phyloP scores from a whole-genome alignment of 441 rosid genomes.

The Gossypium aridum region DNA sequence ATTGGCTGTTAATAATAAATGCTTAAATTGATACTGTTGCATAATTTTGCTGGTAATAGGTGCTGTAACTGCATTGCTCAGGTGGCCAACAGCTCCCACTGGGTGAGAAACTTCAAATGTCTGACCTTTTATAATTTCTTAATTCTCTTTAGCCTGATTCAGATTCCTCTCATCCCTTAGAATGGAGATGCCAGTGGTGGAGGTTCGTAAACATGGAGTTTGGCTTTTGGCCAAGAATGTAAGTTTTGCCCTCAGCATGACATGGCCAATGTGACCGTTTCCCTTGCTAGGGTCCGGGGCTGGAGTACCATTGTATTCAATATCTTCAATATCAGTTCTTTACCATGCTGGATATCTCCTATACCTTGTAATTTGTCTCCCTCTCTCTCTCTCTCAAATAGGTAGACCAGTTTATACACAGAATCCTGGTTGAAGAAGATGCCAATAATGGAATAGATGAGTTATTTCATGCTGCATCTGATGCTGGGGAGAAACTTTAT shows the following conservation, averaged over 20 bases:
- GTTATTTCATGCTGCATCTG: slow-evolving; percentile 43
- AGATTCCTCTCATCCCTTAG: slow-evolving; percentile 29
- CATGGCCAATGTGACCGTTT: background rate
- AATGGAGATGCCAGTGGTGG: slow-evolving; percentile 92
- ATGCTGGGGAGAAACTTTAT: slow-evolving; percentile 50
- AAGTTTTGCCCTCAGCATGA: slow-evolving; percentile 22
- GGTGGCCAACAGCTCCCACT: slow-evolving; percentile 88
- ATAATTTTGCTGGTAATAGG: slow-evolving; percentile 33
- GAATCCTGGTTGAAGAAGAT: slow-evolving; percentile 76
- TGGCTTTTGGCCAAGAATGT: slow-evolving; percentile 79
- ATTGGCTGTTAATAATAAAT: background rate
- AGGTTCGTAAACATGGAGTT: slow-evolving; percentile 72
- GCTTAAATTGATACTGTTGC: slow-evolving; percentile 10
- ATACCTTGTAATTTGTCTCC: background rate
- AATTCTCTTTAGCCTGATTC: slow-evolving; percentile 14
- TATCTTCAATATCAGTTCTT: background rate
- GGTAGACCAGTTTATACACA: slow-evolving; percentile 78
- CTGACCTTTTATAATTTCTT: background rate
- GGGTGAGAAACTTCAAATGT: slow-evolving; percentile 35
- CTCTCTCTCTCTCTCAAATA: slow-evolving; percentile 19
- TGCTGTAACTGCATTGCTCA: slow-evolving; percentile 53
- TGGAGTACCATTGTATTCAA: background rate
- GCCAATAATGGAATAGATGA: slow-evolving; percentile 28
- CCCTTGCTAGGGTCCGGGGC: background rate
- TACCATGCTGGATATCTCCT: background rate